Percentiles rank a stretch among this genome's conserved stretches.
phyloP scores from a whole-genome alignment of 1,284 basidiomycete genomes.

The Heterobasidion irregulare region DNA sequence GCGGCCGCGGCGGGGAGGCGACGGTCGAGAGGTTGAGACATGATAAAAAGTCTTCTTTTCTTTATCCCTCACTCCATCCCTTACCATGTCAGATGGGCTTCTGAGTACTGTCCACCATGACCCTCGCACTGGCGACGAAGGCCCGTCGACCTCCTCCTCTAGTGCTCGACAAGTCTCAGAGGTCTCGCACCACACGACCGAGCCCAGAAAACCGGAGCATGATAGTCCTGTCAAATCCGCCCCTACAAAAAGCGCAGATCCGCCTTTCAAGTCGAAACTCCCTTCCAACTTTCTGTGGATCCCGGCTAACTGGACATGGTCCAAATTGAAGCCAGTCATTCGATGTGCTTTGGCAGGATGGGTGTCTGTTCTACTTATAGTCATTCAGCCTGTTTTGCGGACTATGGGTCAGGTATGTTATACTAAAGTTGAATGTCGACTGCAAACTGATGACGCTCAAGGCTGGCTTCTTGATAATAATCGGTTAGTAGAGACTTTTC shows the following conservation, averaged over 20 bases:
- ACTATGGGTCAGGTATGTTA: slow-evolving; percentile 52
- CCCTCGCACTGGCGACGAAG: slow-evolving; percentile 18
- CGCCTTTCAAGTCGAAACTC: slow-evolving; percentile 6
- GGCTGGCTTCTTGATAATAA: slow-evolving; percentile 62
- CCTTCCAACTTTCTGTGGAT: slow-evolving; percentile 44
- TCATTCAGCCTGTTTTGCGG: slow-evolving; percentile 43
- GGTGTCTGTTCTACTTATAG: slow-evolving; percentile 52
- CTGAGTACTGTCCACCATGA: slow-evolving; percentile 4
- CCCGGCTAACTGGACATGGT: slow-evolving; percentile 43
- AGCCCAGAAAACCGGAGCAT: slow-evolving; percentile 1
- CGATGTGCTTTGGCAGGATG: slow-evolving; percentile 59
- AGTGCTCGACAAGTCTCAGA: not conserved
- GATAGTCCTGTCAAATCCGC: not conserved
- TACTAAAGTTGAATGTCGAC: not conserved
- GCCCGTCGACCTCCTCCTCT: not conserved
- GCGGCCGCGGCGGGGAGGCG: too few species aligned
- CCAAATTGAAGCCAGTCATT: slow-evolving; percentile 57
- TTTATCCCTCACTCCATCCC: not conserved
- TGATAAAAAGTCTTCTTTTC: not conserved
- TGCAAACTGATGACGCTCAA: slow-evolving; percentile 15
- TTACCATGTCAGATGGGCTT: not conserved
- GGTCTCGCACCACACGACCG: not conserved
- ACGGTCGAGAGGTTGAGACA: too few species aligned
- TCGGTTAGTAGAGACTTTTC: slow-evolving; percentile 31
- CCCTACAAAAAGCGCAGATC: not conserved